Evolutionary conservation across 2,329 filamentous ascomycete species (phyloP).

Genomic region (Aspergillus novoparasiticus): DNA sequence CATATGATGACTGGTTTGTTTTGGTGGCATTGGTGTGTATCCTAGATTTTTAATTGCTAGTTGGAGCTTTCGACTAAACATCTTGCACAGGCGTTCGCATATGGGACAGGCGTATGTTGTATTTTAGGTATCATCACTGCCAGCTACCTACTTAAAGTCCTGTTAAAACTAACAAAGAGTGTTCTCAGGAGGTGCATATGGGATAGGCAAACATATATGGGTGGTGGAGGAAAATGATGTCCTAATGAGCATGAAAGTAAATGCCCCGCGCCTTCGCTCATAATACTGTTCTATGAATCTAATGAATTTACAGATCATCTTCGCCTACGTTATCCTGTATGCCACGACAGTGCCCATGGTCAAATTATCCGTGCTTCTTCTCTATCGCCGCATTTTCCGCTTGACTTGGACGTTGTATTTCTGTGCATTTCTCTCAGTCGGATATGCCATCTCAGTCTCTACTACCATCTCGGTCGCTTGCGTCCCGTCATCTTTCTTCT

Average conservation of each 20-base stretch:
- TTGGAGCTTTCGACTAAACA: not conserved
- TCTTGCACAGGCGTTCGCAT: conserved; percentile 8
- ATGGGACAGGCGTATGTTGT: conserved; percentile 16
- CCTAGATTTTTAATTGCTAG: not conserved
- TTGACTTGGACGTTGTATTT: conserved; percentile 18
- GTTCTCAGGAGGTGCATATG: conserved; percentile 14
- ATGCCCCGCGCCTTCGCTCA: not conserved
- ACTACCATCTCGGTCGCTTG: conserved; percentile 15
- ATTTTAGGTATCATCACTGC: conserved; percentile 2
- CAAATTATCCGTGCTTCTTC: conserved; percentile 21
- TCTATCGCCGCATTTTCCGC: conserved; percentile 25
- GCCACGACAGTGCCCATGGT: conserved; percentile 17
- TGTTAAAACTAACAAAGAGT: not conserved
- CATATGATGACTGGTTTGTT: conserved; percentile 18
- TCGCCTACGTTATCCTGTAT: conserved; percentile 21
- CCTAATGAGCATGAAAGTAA: conserved; percentile 14
- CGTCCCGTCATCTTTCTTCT: conserved; percentile 19
- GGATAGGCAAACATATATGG: conserved; percentile 22
- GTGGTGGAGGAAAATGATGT: conserved; percentile 14
- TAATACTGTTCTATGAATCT: not conserved
- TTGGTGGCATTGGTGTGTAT: conserved; percentile 11
- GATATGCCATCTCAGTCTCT: conserved; percentile 14
- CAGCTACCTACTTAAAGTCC: not conserved
- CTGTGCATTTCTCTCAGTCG: conserved; percentile 17
- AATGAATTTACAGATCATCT: conserved; percentile 13